Evolutionary conservation across 2,329 filamentous ascomycete genomes (phyloP).

Genomic region (Arthrobotrys pseudoclavata): DNA sequence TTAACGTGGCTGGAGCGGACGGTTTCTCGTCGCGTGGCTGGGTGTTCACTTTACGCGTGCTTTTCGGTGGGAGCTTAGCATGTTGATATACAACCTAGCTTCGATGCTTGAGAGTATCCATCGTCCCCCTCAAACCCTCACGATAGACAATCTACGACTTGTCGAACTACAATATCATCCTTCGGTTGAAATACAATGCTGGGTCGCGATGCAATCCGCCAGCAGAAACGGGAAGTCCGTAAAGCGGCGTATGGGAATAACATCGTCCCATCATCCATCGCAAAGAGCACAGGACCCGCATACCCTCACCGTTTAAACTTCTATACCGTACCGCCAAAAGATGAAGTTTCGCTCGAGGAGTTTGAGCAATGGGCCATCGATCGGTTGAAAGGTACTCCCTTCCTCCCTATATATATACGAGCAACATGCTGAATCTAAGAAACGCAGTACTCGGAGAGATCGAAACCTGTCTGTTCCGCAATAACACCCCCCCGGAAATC

Average conservation of each 20-base stretch:
- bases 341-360: constrained; percentile 94
- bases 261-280: background rate
- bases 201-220: constrained; percentile 40
- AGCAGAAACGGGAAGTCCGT: constrained; percentile 12
- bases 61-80: background rate
- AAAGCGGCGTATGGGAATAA: constrained; percentile 12
- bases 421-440: background rate
- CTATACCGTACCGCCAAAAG: constrained; percentile 87
- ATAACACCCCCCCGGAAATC: constrained; percentile 86
- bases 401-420: constrained; percentile 17
- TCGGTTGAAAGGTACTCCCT: constrained; percentile 77
- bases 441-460: constrained; percentile 82
- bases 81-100: background rate
- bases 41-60: constrained; percentile 12
- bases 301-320: constrained; percentile 93
- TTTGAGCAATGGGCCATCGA: constrained; percentile 99
- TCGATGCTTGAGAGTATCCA: background rate
- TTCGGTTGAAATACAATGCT: constrained; percentile 16
- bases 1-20: background rate
- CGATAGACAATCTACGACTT: too few species aligned
- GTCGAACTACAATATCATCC: too few species aligned
- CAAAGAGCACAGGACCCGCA: constrained; percentile 14
- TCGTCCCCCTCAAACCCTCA: background rate
- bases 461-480: constrained; percentile 95
- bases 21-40: background rate